Evolutionary conservation across 176 grass and related monocot species (phyloP), one percentile per base, ranked within the genome.

Genomic region (Zea luxurians): DNA sequence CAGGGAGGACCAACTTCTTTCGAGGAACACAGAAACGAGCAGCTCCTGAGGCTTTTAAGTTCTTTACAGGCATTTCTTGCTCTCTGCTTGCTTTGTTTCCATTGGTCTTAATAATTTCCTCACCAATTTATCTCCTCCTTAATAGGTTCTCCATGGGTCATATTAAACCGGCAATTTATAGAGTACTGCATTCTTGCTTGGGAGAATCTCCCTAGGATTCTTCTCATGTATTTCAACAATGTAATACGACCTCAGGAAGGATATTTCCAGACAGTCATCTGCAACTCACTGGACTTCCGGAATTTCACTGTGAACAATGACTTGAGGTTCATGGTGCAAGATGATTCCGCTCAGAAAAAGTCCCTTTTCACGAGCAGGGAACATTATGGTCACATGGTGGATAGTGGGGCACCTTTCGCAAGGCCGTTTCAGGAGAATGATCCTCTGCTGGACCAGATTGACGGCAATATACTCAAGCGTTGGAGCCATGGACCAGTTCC

Each of bases 151-250:
- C 90, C 92, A 76, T 91, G 89, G 83, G 90, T 86, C 37, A 89
- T 90, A 79, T 78, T 95, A 38, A 97, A 92, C 46, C 74, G 94
- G 38, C 80, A 4, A 58, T 93, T 97, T 87, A 86, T 97, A 65
- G 91, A 97, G 65, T 97, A 89, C 52, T 93, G 94, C 53, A 42
- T 91, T 83, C 73, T 97, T 65, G 94, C 91, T 66, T 93, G 87
- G 86, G 91, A 93, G 53, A 97, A 97, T 78, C 90, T 97, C 38
- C 94, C 94, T 50, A 86, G 91, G 46, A 87, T 92, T 59, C 88
- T 97, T 66, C 88, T 97, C 38, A 70, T 97, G 79, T 93, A 97
- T 78, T 97, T 97, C 74, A 93, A 92, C 61, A 97, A 97, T 34
- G 84, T 97, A 48, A 71, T 88, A 4, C 59, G 88, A 21, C 90